Base-by-base conservation (phyloP, 2,329 filamentous ascomycete genomes). In the Fusarium sp. region DNA sequence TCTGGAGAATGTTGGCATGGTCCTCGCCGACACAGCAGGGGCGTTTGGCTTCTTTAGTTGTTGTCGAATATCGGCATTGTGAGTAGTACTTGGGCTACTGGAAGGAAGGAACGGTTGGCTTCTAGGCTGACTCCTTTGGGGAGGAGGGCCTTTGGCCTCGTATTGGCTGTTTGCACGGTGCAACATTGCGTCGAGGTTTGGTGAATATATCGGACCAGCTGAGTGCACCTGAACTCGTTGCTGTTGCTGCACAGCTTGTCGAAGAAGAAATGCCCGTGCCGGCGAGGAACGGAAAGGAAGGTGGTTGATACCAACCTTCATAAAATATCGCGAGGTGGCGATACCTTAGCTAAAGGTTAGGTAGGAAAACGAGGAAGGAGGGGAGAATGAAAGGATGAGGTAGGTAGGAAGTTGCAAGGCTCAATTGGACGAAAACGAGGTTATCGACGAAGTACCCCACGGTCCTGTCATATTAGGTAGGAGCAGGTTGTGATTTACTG, bases 91-190 rank as follows among this genome's bases (percentile, higher is more conserved):
- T 17, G 87, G 86, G 72, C 85, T 90, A 79, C 86, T 90, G 2
- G 89, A 89, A 7, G 88, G 85, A 70, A 90, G 88, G 20, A 88
- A 81, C 63, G 87, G 84, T 78, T 90, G 89, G 8, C 83, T 46
- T 68, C 31, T 80, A 46, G 87, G 78, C 52, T 78, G 72, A 13
- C 77, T 71, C 55, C 80, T 80, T 14, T 79, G 78, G 27, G 77
- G 75, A 56, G 77, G 76, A 61, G 77, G 76, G 68, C 79, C 75
- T 61, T 80, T 81, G 65, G 83, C 82, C 80, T 83, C 77, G 71
- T 80, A 84, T 12, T 72, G 70, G 73, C 80, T 81, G 39, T 81
- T 81, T 29, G 80, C 80, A 71, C 79, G 79, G 49, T 76, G 79
- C 25, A 83, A 75, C 82, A 83, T 84, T 50, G 78, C 59, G 66